Evolutionary conservation across 306 rosid species (phyloP), one percentile per base, ranked within the genome.

Genomic region (Elaeagnus macrophylla): DNA sequence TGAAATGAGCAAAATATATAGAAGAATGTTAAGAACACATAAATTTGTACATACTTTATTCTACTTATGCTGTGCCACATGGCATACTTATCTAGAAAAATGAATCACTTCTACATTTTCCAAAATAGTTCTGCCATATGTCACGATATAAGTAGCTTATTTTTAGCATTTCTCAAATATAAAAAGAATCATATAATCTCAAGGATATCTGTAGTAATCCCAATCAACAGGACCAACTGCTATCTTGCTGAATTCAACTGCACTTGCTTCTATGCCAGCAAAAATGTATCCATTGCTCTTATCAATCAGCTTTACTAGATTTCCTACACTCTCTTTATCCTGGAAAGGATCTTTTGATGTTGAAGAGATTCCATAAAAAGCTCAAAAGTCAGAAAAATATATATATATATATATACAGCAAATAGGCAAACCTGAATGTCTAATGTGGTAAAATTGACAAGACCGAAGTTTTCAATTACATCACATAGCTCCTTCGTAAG

Each of bases 191-290:
- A 64, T 42, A 37, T 25, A 42, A 58, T 53, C 45, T 7, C 12
- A 81, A 86, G 96, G 97, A 91, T 91, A 91, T 91, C 97, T 81
- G 74, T 76, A 84, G 70, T 86, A 91, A 69, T 91, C 95, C 95
- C 95, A 91, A 66, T 91, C 95, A 53, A 74, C 59, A 32, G 95
- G 75, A 67, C 86, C 76, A 59, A 91, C 74, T 6, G 97, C 97
- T 48, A 91, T 73, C 79, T 91, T 86, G 89, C 96, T 91, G 72
- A 91, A 91, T 75, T 86, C 97, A 67, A 80, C 83, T 0, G 95
- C 93, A 67, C 95, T 86, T 25, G 89, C 76, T 43, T 86, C 91
- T 47, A 91, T 78, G 72, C 85, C 79, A 12, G 94, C 84, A 69
- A 91, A 91, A 68, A 91, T 78, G 72, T 88, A 88, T n/a, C 96